Conservation (phyloP, 768 basidiomycete genomes). For the Russula ochroleuca region DNA sequence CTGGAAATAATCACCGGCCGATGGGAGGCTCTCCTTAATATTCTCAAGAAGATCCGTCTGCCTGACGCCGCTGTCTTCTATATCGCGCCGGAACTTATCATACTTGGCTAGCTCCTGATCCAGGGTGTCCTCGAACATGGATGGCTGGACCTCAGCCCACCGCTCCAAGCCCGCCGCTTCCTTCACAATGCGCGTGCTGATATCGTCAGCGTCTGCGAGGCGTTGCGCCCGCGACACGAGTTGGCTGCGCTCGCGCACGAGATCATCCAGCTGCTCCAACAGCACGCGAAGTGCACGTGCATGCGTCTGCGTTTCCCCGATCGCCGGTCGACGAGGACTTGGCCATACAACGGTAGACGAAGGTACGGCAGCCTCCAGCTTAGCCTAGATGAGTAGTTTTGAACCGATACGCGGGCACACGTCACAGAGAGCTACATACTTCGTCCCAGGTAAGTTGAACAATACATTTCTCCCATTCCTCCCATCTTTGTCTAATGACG, state of each 20-base stretch:
- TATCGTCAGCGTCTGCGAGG: constrained; percentile 65
- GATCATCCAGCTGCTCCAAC: constrained; percentile 76
- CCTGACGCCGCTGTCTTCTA: constrained; percentile 54
- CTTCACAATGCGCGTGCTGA: constrained; percentile 60
- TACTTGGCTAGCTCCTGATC: constrained; percentile 80
- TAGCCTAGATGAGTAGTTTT: constrained; percentile 42
- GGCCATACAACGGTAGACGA: constrained; percentile 41
- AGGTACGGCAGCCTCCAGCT: constrained; percentile 64
- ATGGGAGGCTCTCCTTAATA: constrained; percentile 54
- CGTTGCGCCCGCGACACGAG: constrained; percentile 61
- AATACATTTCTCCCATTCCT: constrained; percentile 77
- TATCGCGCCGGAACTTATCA: constrained; percentile 52
- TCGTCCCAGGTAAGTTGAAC: constrained; percentile 65
- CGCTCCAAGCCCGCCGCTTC: constrained; percentile 63
- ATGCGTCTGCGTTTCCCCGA: constrained; percentile 46
- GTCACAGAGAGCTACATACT: constrained; percentile 33
- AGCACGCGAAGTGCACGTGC: constrained; percentile 67
- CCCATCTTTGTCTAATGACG: constrained; percentile 77
- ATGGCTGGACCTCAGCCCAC: constrained; percentile 68
- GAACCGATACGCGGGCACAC: background rate
- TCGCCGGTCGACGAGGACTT: constrained; percentile 9
- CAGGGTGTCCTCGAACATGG: constrained; percentile 82
- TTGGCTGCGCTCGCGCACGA: constrained; percentile 56
- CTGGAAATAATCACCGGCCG: background rate
- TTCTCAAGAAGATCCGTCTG: constrained; percentile 63